Conservation (phyloP, 2,329 filamentous ascomycete species). For the Eutypa lata region DNA sequence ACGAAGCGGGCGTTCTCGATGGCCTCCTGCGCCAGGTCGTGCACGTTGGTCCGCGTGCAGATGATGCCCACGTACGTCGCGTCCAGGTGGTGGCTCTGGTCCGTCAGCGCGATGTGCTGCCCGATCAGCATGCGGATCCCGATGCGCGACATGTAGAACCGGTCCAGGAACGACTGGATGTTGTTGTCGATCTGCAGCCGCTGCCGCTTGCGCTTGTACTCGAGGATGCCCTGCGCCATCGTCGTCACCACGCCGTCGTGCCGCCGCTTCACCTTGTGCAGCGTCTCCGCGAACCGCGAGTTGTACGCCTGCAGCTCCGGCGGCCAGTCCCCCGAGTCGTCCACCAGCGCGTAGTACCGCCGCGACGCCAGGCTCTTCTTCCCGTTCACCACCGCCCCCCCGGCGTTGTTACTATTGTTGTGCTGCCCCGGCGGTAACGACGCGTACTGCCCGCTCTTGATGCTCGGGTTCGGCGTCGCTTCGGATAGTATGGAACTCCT, state of each 20-base stretch:
- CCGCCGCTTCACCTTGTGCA: constrained; percentile 91
- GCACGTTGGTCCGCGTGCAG: constrained; percentile 96
- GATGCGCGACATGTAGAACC: constrained; percentile 99
- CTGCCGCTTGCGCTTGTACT: constrained; percentile 95
- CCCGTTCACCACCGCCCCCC: constrained; percentile 8
- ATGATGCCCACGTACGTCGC: constrained; percentile 97
- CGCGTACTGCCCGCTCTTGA: constrained; percentile 77
- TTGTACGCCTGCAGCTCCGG: constrained; percentile 95
- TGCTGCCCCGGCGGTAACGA: constrained; percentile 49
- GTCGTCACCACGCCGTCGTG: constrained; percentile 98
- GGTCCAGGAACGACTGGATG: constrained; percentile 95
- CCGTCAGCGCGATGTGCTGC: constrained; percentile 94
- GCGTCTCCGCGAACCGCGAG: constrained; percentile 78
- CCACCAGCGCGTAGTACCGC: constrained; percentile 88
- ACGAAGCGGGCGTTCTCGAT: constrained; percentile 99
- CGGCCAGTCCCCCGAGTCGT: constrained; percentile 87
- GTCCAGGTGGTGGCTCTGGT: constrained; percentile 85
- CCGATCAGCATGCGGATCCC: constrained; percentile 99
- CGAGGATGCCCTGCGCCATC: constrained; percentile 94
- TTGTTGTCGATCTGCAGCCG: constrained; percentile 97
- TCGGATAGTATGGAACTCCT: constrained; percentile 70
- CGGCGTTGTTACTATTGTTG: constrained; percentile 31
- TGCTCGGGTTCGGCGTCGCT: constrained; percentile 85
- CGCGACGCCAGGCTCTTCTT: constrained; percentile 62
- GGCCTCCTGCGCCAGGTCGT: constrained; percentile 90